phyloP scores from a whole-genome alignment of 306 rosid species.

The Prunus campanulata region DNA sequence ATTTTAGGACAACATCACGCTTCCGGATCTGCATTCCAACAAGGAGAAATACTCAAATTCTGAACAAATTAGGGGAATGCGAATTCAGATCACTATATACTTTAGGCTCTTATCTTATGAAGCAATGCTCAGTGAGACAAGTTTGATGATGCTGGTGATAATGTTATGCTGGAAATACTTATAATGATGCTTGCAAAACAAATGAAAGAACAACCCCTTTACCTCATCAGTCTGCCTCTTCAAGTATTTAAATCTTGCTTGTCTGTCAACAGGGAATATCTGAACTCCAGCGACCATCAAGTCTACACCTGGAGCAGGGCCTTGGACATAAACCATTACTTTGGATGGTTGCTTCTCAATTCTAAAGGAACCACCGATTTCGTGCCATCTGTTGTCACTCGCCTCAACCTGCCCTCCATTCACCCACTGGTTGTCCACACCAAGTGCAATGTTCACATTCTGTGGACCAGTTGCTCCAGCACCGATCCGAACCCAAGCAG shows the following conservation, averaged over 20 bases:
- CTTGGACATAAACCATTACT: conserved; percentile 82
- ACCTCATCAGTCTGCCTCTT: conserved; percentile 76
- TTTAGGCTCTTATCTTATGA: neutral
- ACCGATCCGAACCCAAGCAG: conserved; percentile 84
- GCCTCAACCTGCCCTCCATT: conserved; percentile 78
- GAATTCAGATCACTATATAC: neutral
- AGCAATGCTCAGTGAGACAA: neutral
- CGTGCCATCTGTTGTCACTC: conserved; percentile 69
- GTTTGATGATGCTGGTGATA: neutral
- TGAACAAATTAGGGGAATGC: conserved; percentile 2
- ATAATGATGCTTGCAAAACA: neutral
- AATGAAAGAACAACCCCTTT: conserved; percentile 15
- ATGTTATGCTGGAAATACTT: neutral
- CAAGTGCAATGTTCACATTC: conserved; percentile 61
- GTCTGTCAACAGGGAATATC: conserved; percentile 84
- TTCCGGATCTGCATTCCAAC: conserved; percentile 64
- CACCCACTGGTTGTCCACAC: conserved; percentile 91
- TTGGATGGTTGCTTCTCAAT: conserved; percentile 84
- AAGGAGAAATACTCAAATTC: conserved; percentile 11
- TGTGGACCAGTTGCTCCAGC: conserved; percentile 69
- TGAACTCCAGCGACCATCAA: conserved; percentile 90
- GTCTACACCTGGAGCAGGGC: conserved; percentile 80
- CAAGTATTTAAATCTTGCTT: conserved; percentile 64
- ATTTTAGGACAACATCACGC: conserved; percentile 71
- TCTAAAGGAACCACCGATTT: conserved; percentile 91